Evolutionary conservation across 345 rosid genomes (phyloP).

Genomic region (Leavenworthia alabamica): DNA sequence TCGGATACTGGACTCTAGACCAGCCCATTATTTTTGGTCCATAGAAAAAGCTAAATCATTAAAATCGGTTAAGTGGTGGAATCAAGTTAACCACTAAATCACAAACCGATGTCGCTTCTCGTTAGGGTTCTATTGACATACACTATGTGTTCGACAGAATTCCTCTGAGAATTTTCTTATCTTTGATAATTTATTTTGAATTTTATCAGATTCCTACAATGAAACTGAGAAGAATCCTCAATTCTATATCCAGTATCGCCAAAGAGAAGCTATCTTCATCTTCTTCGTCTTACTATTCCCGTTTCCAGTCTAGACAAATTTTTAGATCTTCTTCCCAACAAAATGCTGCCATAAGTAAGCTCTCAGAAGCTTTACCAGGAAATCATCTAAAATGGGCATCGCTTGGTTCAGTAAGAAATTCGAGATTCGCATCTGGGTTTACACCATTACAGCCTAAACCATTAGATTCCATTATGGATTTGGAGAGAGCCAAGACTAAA

Average conservation of each 20-base stretch:
- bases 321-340: slow-evolving; percentile 27
- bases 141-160: slow-evolving; percentile 21
- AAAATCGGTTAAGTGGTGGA: not conserved
- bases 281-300: slow-evolving; percentile 5
- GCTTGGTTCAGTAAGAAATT: slow-evolving; percentile 60
- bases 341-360: slow-evolving; percentile 7
- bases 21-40: not conserved
- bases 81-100: not conserved
- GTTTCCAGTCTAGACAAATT: slow-evolving; percentile 17
- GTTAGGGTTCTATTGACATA: not conserved
- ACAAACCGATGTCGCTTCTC: not conserved
- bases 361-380: slow-evolving; percentile 38
- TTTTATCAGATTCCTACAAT: not conserved
- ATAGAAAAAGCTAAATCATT: not conserved
- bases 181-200: not conserved
- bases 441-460: slow-evolving; percentile 76
- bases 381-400: slow-evolving; percentile 54
- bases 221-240: slow-evolving; percentile 21
- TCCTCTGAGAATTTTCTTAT: not conserved
- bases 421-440: slow-evolving; percentile 78
- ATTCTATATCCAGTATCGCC: slow-evolving; percentile 7
- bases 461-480: slow-evolving; percentile 80
- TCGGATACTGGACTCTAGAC: not conserved
- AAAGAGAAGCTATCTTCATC: slow-evolving; percentile 9
- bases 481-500: slow-evolving; percentile 53